Evolutionary conservation across 768 basidiomycete species (phyloP), one percentile per base, ranked within the genome.

Genomic region (Mrakia hoshinonis): DNA sequence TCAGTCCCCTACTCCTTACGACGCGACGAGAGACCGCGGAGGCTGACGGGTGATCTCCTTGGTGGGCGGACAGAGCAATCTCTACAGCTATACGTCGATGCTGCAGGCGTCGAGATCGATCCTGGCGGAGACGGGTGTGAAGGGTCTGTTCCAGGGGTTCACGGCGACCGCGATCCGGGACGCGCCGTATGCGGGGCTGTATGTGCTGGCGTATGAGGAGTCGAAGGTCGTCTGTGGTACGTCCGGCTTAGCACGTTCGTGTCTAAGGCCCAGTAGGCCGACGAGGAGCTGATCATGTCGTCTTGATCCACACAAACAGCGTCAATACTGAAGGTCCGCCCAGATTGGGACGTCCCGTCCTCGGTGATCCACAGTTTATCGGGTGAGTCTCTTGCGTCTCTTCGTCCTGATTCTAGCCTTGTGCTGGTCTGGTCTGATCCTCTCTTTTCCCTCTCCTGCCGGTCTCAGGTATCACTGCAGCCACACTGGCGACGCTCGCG

Each of bases 171-270:
- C 92, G 1, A 82, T 93, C n/a, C 85, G 94, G 60, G 94, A 97
- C 78, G 94, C 92, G 15, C 94, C 94, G 0, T 92, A 94, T 76
- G 92, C 94, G 1, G 94, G 93, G 3, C 79, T 96, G 7, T 97
- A 93, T 75, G 82, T 95, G 46, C 85, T 92, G 2, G 85, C 88
- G 72, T 97, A 97, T 77, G 93, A 97, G 79, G 85, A 86, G 55
- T 85, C 91, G 73, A 97, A 97, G 78, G 82, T 83, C 63, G 85
- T 90, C 75, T 81, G 86, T 4, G 83, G 90, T 89, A 78, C 76
- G 83, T 77, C 31, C 20, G 47, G 48, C 29, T 60, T 67, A 62
- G 73, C 86, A 84, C 80, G 29, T 79, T 77, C n/a, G n/a, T n/a
- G n/a, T n/a, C n/a, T n/a, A n/a, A n/a, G n/a, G n/a, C n/a, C n/a